Base-by-base conservation (phyloP, 495 filamentous ascomycete genomes). In the Neurospora terricola region DNA sequence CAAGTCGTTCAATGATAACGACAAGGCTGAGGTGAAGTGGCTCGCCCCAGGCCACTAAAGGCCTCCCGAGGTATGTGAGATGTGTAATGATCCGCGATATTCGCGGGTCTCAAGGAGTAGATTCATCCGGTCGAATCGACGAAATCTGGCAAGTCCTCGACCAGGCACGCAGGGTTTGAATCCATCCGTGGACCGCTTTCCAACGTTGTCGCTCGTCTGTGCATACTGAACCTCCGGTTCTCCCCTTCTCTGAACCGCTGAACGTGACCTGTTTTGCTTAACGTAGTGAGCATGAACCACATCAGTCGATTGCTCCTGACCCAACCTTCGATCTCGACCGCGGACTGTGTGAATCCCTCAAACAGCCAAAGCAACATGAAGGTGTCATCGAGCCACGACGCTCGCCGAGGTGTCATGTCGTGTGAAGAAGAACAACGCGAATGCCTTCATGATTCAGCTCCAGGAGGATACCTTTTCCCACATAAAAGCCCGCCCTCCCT, bases 61-160 rank as follows among this genome's bases (percentile, higher is more conserved):
- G n/a, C 4, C n/a, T 48, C 43, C n/a, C 43, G 8, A 11, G n/a
- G 9, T 21, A 48, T 5, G 43, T 48, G 8, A 48, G 2, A 45
- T 45, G 42, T 3, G 7, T 1, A 0, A 21, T 21, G 42, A 21
- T 45, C n/a, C 43, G 43, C 5, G 43, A 21, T 48, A n/a, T n/a
- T 48, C n/a, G n/a, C 8, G n/a, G n/a, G 0, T 10, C 0, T 48
- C 0, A 11, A 2, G n/a, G n/a, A 23, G n/a, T 54, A 12, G 5
- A 23, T 0, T 23, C 4, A 12, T 62, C 6, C 45, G n/a, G 5
- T 16, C 23, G 2, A 30, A 8, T 30, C 12, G 48, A 30, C 48
- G 12, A 8, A 7, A 62, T 30, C 2, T 3, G 0, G 48, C 10
- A 7, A 16, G 48, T 30, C 5, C 8, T 59, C 9, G 48, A 59